Percentiles rank a stretch among this genome's conserved stretches.
Evolutionary conservation across 805 yeast species (phyloP).

Genomic region (Ogataea corticis): DNA sequence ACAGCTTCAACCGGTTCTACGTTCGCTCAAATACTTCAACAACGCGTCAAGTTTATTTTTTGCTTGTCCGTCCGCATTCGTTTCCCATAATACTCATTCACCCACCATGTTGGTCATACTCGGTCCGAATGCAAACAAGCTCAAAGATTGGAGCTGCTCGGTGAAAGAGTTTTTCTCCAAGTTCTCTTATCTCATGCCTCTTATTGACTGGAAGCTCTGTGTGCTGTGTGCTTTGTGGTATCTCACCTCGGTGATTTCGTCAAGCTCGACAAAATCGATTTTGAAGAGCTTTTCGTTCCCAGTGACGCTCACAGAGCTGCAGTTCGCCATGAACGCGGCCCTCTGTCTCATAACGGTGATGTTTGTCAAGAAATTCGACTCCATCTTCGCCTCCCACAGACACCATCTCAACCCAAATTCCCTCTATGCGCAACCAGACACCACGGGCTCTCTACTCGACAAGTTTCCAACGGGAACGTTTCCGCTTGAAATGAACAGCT

Average conservation of each 20-base stretch:
- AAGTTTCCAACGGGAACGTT: conserved; percentile 52
- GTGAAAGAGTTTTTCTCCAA: conserved; percentile 11
- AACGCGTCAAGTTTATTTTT: neutral
- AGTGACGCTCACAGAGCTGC: conserved; percentile 85
- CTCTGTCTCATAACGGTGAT: conserved; percentile 47
- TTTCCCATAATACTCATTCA: neutral
- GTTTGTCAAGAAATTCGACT: conserved; percentile 30
- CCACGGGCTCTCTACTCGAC: conserved; percentile 21
- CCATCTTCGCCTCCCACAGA: conserved; percentile 34
- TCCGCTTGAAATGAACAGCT: conserved; percentile 38
- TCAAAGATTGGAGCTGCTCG: conserved; percentile 10
- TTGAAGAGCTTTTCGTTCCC: conserved; percentile 73
- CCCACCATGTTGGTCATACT: conserved; percentile 18
- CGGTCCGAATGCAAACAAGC: conserved; percentile 10
- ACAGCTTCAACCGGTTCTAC: neutral
- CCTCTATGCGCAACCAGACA: conserved; percentile 26
- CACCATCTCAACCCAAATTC: conserved; percentile 37
- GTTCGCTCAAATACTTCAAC: neutral
- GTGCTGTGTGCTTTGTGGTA: conserved; percentile 77
- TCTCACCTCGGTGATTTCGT: conserved; percentile 72
- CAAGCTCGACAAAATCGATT: conserved; percentile 78
- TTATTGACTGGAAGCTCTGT: conserved; percentile 33
- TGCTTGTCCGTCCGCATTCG: conserved; percentile 1
- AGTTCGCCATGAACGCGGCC: conserved; percentile 70
- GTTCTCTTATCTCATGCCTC: conserved; percentile 18